Conservation (phyloP, 768 basidiomycete genomes). For the Lactarius sp. region DNA sequence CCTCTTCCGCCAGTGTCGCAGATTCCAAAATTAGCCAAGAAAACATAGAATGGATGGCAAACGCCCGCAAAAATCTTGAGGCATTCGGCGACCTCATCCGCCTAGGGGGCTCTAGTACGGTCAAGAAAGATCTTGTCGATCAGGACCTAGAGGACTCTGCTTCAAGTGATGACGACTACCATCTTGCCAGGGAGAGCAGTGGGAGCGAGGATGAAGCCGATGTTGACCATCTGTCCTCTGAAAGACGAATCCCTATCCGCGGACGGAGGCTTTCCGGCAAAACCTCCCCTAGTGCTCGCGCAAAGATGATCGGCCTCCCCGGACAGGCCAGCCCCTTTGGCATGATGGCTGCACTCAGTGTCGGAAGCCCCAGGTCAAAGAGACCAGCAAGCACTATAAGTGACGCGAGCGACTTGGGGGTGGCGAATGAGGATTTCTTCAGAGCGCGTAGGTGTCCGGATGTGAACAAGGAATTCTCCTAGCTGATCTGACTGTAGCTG, state of each 20-base stretch:
- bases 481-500: slow-evolving; percentile 6
- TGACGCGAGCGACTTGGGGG: slow-evolving; percentile 33
- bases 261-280: slow-evolving; percentile 21
- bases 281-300: slow-evolving; percentile 33
- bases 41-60: slow-evolving; percentile 73
- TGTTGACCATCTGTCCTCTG: slow-evolving; percentile 30
- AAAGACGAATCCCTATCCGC: slow-evolving; percentile 36
- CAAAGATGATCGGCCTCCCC: slow-evolving; percentile 55
- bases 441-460: slow-evolving; percentile 32
- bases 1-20: slow-evolving; percentile 16
- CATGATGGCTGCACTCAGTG: slow-evolving; percentile 61
- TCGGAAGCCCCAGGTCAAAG: slow-evolving; percentile 36
- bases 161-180: slow-evolving; percentile 42
- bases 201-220: slow-evolving; percentile 34
- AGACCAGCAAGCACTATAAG: slow-evolving; percentile 26
- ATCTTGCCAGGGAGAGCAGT: slow-evolving; percentile 26
- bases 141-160: slow-evolving; percentile 24
- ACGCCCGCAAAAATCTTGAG: slow-evolving; percentile 62
- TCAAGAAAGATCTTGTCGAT: slow-evolving; percentile 39
- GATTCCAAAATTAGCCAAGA: slow-evolving; percentile 39
- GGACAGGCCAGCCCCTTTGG: slow-evolving; percentile 64
- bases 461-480: background rate
- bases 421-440: slow-evolving; percentile 68
- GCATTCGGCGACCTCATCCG: slow-evolving; percentile 66
- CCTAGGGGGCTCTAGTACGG: slow-evolving; percentile 51